Base-by-base conservation (phyloP, 148 eudicot species). In the Heliamphora exappendiculata region DNA sequence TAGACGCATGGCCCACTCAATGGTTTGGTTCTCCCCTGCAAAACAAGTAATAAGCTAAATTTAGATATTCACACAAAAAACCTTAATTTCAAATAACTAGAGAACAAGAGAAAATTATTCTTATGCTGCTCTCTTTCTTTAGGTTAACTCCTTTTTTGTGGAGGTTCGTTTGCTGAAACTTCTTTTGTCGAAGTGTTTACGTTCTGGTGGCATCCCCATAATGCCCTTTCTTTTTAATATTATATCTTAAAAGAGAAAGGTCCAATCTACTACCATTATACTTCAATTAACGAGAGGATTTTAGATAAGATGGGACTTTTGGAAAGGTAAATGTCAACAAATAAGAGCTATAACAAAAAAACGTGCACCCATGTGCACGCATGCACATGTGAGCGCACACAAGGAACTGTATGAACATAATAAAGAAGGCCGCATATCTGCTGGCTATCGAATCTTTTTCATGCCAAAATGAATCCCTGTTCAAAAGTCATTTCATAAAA, bases 1-100 rank as follows among this genome's bases (percentile, higher is more conserved):
- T 79, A 93, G 79, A 74, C 98, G 88, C 97, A 93, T 89, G 28
- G 97, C 92, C 98, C 98, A 91, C 84, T 93, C 96, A 75, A 86
- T 88, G 26, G 98, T 88, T 88, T 93, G 98, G 81, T 84, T 93
- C 73, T 93, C 98, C 98, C 97, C 98, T 93, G 87, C 59, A 42
- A 82, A 85, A 55, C 66, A 76, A 57, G 57, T 42, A 59, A 28
- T 17, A 44, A 74, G 47, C 20, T 47, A 19, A 64, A 24, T 34
- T 65, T 33, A 64, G 20, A 51, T 12, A 7, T 63, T 49, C 8
- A 31, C 28, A 64, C 44, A 29, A 37, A 44, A 4, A 49, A 44
- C 14, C 33, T 28, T 62, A 33, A 44, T 12, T 5, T 0, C 14
- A 62, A 74, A 9, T 28, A 33, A 33, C 3, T 20, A 45, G 3